Evolutionary conservation across 495 filamentous ascomycete species (phyloP).

Genomic region (Neurospora sp.): DNA sequence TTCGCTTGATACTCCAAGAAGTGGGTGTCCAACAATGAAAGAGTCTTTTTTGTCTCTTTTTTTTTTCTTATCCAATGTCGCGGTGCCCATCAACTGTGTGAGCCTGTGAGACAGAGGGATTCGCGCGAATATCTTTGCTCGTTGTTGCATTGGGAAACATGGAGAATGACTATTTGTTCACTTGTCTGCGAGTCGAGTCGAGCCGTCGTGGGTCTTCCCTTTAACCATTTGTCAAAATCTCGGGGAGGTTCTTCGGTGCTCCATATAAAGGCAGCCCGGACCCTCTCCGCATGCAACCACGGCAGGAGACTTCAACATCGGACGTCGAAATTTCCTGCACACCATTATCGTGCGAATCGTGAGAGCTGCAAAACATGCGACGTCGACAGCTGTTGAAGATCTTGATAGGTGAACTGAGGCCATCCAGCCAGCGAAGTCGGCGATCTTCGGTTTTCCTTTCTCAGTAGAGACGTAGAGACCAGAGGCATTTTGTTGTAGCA

Average conservation of each 20-base stretch:
- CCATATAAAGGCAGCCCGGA: background rate
- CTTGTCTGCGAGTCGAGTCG: background rate
- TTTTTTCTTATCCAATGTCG: background rate
- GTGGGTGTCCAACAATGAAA: background rate
- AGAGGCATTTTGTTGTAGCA: background rate
- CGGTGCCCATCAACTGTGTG: background rate
- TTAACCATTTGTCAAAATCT: background rate
- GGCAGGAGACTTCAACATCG: background rate
- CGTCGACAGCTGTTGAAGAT: background rate
- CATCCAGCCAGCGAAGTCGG: background rate
- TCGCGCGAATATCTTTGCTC: background rate
- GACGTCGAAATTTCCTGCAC: background rate
- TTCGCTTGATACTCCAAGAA: background rate
- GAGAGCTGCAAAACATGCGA: background rate
- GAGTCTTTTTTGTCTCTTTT: background rate
- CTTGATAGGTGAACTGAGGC: background rate
- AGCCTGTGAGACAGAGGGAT: background rate
- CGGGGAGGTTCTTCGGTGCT: background rate
- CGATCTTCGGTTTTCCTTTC: background rate
- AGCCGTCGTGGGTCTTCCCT: background rate
- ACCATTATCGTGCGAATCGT: background rate
- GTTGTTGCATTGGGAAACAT: background rate
- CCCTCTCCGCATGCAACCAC: background rate
- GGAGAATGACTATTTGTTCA: background rate
- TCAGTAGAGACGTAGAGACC: background rate